A percentile compares a stretch with the other conserved stretches of the same genome.
phyloP scores from a whole-genome alignment of 371 early-diverging fungal genomes.

The Choanephora cucurbitarum region DNA sequence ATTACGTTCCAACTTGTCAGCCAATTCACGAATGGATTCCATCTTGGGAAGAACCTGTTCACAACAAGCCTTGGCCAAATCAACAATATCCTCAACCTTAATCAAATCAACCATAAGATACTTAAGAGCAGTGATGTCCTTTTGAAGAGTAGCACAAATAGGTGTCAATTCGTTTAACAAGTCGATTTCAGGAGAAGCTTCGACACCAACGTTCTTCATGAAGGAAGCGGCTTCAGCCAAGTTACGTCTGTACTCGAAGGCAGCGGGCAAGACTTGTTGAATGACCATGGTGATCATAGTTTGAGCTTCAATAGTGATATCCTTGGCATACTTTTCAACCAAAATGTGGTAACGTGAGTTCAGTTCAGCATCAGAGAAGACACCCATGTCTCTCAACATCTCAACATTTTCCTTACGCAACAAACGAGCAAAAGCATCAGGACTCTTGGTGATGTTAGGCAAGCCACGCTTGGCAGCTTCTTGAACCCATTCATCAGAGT shows the following conservation, averaged over 20 bases:
- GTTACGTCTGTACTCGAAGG: slow-evolving; percentile 84
- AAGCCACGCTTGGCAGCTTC: slow-evolving; percentile 89
- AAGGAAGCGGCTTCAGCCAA: slow-evolving; percentile 77
- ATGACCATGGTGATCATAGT: slow-evolving; percentile 83
- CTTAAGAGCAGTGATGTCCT: slow-evolving; percentile 56
- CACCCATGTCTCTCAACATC: slow-evolving; percentile 79
- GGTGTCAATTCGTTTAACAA: slow-evolving; percentile 71
- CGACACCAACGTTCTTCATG: slow-evolving; percentile 65
- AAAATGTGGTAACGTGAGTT: slow-evolving; percentile 93
- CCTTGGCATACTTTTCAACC: slow-evolving; percentile 95
- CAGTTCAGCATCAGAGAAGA: slow-evolving; percentile 88
- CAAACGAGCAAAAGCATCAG: slow-evolving; percentile 86
- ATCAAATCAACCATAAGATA: slow-evolving; percentile 60
- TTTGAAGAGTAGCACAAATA: slow-evolving; percentile 61
- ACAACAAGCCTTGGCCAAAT: slow-evolving; percentile 66
- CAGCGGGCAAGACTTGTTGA: slow-evolving; percentile 88
- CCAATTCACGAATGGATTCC: slow-evolving; percentile 68
- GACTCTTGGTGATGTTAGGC: slow-evolving; percentile 87
- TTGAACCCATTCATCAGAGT: slow-evolving; percentile 78
- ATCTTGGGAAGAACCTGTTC: slow-evolving; percentile 69
- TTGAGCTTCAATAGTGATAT: slow-evolving; percentile 91
- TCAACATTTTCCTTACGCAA: slow-evolving; percentile 67
- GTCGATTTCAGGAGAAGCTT: slow-evolving; percentile 67
- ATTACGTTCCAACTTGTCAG: slow-evolving; percentile 79
- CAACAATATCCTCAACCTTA: slow-evolving; percentile 60